These are phyloP conservation scores for Potentilla sterilis DNA, from an alignment of 306 rosid species.

Conservation along the genomic window DNA sequence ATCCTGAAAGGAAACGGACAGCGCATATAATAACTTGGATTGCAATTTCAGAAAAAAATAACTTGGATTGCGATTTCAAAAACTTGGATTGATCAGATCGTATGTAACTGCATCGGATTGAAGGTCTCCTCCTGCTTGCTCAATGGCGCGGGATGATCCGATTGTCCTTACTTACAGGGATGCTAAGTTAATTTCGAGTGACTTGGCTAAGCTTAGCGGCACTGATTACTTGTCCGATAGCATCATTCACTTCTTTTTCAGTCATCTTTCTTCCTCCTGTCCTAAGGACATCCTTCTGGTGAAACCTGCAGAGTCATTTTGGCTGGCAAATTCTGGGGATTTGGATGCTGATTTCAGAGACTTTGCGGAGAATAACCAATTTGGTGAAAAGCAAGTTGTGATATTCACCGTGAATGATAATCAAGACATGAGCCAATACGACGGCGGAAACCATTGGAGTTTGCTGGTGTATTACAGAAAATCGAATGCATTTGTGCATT, in stretches of 20 bases:
- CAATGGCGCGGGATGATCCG: neutral
- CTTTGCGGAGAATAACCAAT: constrained; percentile 7
- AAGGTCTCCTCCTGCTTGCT: neutral
- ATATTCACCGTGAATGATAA: constrained; percentile 16
- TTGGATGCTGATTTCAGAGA: neutral
- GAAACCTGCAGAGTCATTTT: constrained; percentile 4
- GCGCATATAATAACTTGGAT: too few relatives aligned
- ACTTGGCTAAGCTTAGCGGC: constrained; percentile 13
- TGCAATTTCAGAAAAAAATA: too few relatives aligned
- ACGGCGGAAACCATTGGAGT: constrained; percentile 19
- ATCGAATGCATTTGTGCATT: constrained; percentile 12
- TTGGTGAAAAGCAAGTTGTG: constrained; percentile 4
- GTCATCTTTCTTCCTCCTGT: neutral
- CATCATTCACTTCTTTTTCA: constrained; percentile 17
- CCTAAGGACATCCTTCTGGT: constrained; percentile 11
- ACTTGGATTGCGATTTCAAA: too few relatives aligned
- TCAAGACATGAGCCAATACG: neutral
- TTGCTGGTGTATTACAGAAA: constrained; percentile 21
- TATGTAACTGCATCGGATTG: neutral
- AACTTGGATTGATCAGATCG: too few relatives aligned
- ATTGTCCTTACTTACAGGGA: neutral
- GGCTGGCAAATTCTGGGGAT: neutral
- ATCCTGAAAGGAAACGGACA: neutral
- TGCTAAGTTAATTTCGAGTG: neutral
- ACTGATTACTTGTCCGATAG: constrained; percentile 5